Conservation (phyloP, 2,329 filamentous ascomycete species). For the Aspergillus sojae region DNA sequence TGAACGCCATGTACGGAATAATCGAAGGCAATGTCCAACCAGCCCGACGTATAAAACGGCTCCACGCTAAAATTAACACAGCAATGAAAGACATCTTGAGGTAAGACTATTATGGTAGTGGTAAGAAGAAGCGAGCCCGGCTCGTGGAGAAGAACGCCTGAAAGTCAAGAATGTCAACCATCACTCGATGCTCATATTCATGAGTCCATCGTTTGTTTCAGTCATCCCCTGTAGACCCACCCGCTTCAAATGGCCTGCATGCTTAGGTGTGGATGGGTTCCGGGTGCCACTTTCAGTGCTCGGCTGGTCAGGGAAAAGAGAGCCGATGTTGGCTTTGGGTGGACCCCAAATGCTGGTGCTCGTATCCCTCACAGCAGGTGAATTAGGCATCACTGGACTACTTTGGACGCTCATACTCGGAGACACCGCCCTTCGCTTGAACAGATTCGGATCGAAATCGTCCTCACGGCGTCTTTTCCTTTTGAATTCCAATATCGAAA, state of each 20-base stretch:
- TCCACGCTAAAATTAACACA: neutral
- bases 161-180: neutral
- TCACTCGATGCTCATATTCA: conserved; percentile 96
- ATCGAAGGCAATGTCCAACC: neutral
- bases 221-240: conserved; percentile 90
- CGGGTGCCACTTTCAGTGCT: conserved; percentile 55
- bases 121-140: conserved; percentile 10
- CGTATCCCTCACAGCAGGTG: conserved; percentile 72
- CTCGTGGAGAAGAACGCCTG: conserved; percentile 7
- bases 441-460: conserved; percentile 82
- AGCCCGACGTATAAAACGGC: neutral
- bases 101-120: neutral
- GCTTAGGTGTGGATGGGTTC: conserved; percentile 55
- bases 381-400: conserved; percentile 80
- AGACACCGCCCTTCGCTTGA: conserved; percentile 89
- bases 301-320: conserved; percentile 53
- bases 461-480: conserved; percentile 85
- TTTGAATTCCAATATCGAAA: conserved; percentile 73
- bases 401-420: conserved; percentile 90
- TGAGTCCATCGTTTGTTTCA: conserved; percentile 91
- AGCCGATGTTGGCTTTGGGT: conserved; percentile 59
- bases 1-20: neutral
- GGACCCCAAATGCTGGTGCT: conserved; percentile 68
- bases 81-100: neutral
- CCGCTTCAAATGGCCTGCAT: conserved; percentile 52